A percentile compares a stretch with the other conserved stretches of the same genome.
Conservation (phyloP, 176 grass and related monocot genomes). For the Hordeum vulgare region DNA sequence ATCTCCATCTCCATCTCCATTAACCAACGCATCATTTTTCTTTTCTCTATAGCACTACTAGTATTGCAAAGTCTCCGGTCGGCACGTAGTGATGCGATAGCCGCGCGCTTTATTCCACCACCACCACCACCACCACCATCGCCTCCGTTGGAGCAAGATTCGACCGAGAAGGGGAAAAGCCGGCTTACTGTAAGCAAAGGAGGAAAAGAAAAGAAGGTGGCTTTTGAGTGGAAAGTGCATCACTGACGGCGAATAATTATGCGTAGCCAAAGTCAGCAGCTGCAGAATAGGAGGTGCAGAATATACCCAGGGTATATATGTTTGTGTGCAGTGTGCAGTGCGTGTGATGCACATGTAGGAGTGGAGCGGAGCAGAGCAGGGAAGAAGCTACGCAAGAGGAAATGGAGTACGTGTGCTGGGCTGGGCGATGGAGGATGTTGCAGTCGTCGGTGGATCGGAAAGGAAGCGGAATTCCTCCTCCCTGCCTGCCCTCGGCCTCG, state of each 20-base stretch:
- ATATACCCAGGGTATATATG: not conserved
- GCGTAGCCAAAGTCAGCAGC: not conserved
- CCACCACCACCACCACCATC: not conserved
- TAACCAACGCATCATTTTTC: not conserved
- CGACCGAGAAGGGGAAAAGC: not conserved
- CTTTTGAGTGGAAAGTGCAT: not conserved
- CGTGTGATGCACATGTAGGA: not conserved
- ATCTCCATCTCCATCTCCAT: too few species aligned
- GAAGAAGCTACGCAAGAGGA: not conserved
- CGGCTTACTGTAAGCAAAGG: not conserved
- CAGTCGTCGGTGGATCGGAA: not conserved
- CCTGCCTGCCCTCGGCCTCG: not conserved
- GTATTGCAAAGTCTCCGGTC: not conserved
- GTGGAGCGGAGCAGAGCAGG: not conserved
- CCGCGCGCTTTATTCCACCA: not conserved
- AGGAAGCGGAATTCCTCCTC: not conserved
- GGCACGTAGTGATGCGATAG: not conserved
- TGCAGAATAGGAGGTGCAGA: not conserved
- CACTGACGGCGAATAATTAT: not conserved
- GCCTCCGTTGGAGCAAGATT: not conserved
- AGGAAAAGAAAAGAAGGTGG: not conserved
- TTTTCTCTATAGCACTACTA: not conserved
- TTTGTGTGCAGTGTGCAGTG: not conserved
- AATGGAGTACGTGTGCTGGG: not conserved
- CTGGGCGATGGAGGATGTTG: not conserved